These are phyloP conservation scores for Zoysia matrella DNA, from an alignment of 202 grass and related monocot genomes.

Conservation along the genomic window DNA sequence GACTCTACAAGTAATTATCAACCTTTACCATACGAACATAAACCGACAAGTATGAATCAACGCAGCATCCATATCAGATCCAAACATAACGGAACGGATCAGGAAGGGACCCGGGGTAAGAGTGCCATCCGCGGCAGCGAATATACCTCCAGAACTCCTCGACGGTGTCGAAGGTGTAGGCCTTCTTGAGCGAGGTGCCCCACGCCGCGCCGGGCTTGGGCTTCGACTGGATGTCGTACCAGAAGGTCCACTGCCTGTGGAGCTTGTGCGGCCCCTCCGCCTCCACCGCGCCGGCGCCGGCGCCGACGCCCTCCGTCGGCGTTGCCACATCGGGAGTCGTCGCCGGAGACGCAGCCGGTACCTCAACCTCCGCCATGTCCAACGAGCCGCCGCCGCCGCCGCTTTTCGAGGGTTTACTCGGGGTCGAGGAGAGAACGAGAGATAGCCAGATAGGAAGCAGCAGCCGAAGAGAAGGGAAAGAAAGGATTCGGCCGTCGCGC, in stretches of 20 bases:
- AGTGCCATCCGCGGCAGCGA: not conserved
- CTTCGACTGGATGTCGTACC: constrained; percentile 96
- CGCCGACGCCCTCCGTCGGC: not conserved
- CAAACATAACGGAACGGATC: constrained; percentile 35
- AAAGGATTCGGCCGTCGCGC: not conserved
- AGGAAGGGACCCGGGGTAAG: not conserved
- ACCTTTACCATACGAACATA: not conserved
- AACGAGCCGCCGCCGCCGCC: constrained; percentile 24
- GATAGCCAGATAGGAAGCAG: not conserved
- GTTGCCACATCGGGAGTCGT: constrained; percentile 20
- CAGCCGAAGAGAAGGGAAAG: constrained; percentile 29
- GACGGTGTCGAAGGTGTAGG: constrained; percentile 95
- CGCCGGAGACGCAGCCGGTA: not conserved
- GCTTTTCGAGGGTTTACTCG: constrained; percentile 27
- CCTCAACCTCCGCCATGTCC: constrained; percentile 55
- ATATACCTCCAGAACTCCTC: constrained; percentile 95
- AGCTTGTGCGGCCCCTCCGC: constrained; percentile 67
- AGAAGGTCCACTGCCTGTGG: constrained; percentile 91
- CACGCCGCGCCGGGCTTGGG: constrained; percentile 94
- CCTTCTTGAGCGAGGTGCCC: constrained; percentile 85
- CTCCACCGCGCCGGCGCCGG: constrained; percentile 3
- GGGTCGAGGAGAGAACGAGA: not conserved
- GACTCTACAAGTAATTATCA: not conserved
- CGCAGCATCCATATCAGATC: constrained; percentile 51
- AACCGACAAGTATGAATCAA: not conserved